Conservation (phyloP, 2,329 filamentous ascomycete genomes). For the Lachnellula hyalina region DNA sequence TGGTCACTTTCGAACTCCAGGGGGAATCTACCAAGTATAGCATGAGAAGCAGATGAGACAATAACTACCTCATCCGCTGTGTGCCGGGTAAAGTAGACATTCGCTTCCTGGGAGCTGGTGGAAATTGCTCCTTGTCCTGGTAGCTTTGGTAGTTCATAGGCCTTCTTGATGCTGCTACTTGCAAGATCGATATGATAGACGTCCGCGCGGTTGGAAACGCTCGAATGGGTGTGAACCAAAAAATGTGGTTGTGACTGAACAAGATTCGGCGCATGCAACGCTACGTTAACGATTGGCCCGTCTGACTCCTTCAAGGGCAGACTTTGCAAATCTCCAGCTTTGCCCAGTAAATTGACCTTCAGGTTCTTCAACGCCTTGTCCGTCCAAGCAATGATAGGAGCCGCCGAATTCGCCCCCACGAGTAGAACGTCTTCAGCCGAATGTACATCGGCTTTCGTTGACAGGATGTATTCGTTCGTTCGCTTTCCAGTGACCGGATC, state of each 20-base stretch:
- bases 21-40: constrained; percentile 70
- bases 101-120: constrained; percentile 68
- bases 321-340: constrained; percentile 47
- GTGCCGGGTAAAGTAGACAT: constrained; percentile 84
- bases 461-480: constrained; percentile 64
- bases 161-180: constrained; percentile 63
- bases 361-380: constrained; percentile 57
- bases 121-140: constrained; percentile 70
- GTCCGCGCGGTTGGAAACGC: constrained; percentile 69
- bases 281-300: constrained; percentile 48
- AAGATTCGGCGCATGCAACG: constrained; percentile 68
- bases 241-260: constrained; percentile 74
- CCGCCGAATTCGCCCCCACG: constrained; percentile 69
- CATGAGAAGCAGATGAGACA: constrained; percentile 70
- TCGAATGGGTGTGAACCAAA: constrained; percentile 73
- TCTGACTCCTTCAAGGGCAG: constrained; percentile 46
- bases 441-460: constrained; percentile 68
- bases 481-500: constrained; percentile 70
- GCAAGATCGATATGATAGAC: constrained; percentile 79
- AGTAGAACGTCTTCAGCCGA: constrained; percentile 62
- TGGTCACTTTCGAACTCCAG: constrained; percentile 41
- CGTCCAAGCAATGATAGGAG: constrained; percentile 71
- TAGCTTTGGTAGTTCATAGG: constrained; percentile 72
- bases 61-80: constrained; percentile 69
- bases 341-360: constrained; percentile 65